Percentiles rank a stretch among this genome's conserved stretches.
Conservation (phyloP, 345 rosid species). For the Erucastrum elatum region DNA sequence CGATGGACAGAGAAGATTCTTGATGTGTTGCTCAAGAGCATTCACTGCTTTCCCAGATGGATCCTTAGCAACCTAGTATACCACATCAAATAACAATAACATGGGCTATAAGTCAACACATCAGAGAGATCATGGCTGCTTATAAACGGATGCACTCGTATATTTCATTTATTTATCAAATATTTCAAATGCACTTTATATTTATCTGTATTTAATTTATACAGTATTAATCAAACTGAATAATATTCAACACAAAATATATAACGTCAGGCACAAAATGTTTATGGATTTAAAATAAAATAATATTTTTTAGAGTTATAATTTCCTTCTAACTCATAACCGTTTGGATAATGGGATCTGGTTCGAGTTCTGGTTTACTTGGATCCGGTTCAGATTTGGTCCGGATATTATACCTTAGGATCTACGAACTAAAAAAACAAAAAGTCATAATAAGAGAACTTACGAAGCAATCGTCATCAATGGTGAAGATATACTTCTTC, state of each 20-base stretch:
- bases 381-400: not conserved
- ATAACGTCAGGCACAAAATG: not conserved
- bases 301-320: too few relatives aligned
- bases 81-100: not conserved
- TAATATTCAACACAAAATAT: too few relatives aligned
- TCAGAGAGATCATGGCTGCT: not conserved
- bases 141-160: not conserved
- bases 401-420: not conserved
- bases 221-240: too few relatives aligned
- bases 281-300: not conserved
- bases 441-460: constrained; percentile 23
- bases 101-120: not conserved
- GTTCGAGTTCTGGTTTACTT: not conserved
- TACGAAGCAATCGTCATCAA: constrained; percentile 97
- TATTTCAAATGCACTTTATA: not conserved
- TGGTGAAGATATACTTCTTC: constrained; percentile 96
- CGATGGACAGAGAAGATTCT: constrained; percentile 83
- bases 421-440: not conserved
- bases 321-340: not conserved
- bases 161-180: too few relatives aligned
- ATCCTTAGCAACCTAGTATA: constrained; percentile 78
- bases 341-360: not conserved
- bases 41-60: constrained; percentile 79
- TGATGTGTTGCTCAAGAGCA: constrained; percentile 95
- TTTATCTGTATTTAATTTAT: not conserved